Evolutionary conservation across 257 asterid species (phyloP), one percentile per base, ranked within the genome.

Genomic region (Solanum habrochaites): DNA sequence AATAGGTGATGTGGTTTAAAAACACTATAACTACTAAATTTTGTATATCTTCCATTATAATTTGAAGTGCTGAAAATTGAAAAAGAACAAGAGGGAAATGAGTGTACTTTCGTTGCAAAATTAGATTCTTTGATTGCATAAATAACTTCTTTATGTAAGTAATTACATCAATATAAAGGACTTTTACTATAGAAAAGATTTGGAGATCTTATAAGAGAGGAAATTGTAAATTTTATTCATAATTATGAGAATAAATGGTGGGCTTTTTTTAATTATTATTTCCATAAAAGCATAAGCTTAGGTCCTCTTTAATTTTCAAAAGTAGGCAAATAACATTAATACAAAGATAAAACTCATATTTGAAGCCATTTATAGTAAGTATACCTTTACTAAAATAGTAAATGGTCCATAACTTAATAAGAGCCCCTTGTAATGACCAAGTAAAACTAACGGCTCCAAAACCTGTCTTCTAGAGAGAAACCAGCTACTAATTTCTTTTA

Each of bases 391-490:
- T 3, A 29, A 83, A 56, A 71, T 86, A 58, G 91, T 18, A 89
- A 89, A 91, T 85, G 90, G 89, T 86, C 93, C 91, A 86, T 72
- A 64, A 6, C 67, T 66, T 87, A 8, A 58, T 56, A 13, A 32
- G 18, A 71, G 62, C 70, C 87, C 69, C 86, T 40, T 81, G 64
- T 18, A 14, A 14, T 42, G 71, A 39, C 37, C 12, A 85, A 42
- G 60, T 83, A 88, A 93, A 90, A 91, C 94, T 85, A 89, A 87
- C 88, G 86, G 91, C 93, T 31, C 87, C 11, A 52, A 86, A 49
- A 86, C 78, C 66, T 40, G 47, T 88, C 73, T 29, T 29, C 37
- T 56, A 45, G 18, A 66, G 69, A 82, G 85, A 89, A 91, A 90
- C 94, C 88, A 90, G 86, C 82, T 71, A 88, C 90, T 85, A 39